Conservation (phyloP, 192 early-diverging fungal species). For the Podila horticola region DNA sequence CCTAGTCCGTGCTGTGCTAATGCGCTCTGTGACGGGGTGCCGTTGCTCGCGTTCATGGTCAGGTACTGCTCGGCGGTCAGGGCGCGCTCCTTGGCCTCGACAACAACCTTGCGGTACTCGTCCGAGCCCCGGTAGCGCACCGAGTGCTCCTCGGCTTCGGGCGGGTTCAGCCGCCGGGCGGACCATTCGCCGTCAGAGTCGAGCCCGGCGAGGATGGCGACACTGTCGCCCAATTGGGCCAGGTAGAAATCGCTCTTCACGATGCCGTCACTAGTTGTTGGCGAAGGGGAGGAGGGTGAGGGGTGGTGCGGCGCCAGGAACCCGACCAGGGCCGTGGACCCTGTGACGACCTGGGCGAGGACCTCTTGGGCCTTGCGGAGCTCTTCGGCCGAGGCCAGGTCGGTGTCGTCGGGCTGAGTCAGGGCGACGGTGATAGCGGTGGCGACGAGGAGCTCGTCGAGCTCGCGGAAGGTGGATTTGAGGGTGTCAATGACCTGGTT, state of each 20-base stretch:
- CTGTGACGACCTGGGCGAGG: constrained; percentile 9
- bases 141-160: constrained; percentile 42
- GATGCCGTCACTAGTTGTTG: neutral
- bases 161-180: constrained; percentile 32
- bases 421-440: constrained; percentile 45
- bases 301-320: constrained; percentile 12
- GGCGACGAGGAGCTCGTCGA: constrained; percentile 40
- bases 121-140: constrained; percentile 37
- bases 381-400: constrained; percentile 12
- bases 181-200: constrained; percentile 30
- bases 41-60: neutral
- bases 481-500: constrained; percentile 48
- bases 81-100: constrained; percentile 33
- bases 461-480: constrained; percentile 44
- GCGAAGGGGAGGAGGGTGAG: neutral
- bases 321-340: constrained; percentile 37
- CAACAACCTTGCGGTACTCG: constrained; percentile 34
- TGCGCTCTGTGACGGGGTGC: no score
- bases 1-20: neutral
- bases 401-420: constrained; percentile 20
- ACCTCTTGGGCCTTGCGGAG: constrained; percentile 31
- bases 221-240: constrained; percentile 40
- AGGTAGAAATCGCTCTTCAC: constrained; percentile 24
- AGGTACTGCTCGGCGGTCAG: constrained; percentile 42
- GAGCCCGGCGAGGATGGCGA: constrained; percentile 36